phyloP scores from a whole-genome alignment of 2,329 filamentous ascomycete genomes.

The Phaeosphaeriaceae sp. region DNA sequence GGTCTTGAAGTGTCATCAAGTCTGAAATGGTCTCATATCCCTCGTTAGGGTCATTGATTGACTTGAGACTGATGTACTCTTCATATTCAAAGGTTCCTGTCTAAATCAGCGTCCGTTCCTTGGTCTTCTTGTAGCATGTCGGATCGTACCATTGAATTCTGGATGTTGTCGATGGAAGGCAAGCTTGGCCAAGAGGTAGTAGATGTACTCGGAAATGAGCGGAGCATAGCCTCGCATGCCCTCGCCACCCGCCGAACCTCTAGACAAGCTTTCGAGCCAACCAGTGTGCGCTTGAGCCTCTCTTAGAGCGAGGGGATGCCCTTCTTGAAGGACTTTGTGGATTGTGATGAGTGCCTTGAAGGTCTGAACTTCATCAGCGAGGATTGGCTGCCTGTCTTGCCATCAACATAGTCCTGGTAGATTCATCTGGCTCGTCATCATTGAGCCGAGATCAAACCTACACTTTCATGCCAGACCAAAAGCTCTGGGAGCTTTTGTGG shows the following conservation, averaged over 20 bases:
- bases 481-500: constrained; percentile 84
- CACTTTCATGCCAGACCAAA: constrained; percentile 99
- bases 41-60: constrained; percentile 98
- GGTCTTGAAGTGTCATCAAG: constrained; percentile 94
- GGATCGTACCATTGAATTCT: constrained; percentile 82
- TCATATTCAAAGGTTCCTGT: constrained; percentile 91
- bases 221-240: constrained; percentile 87
- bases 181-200: constrained; percentile 91
- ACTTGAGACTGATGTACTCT: constrained; percentile 97
- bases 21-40: constrained; percentile 96
- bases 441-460: constrained; percentile 55
- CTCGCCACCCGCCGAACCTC: constrained; percentile 77
- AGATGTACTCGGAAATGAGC: constrained; percentile 95
- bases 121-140: neutral
- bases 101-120: constrained; percentile 27
- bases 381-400: constrained; percentile 81
- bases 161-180: constrained; percentile 96
- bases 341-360: constrained; percentile 98
- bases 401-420: constrained; percentile 17
- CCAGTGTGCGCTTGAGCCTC: constrained; percentile 87
- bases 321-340: constrained; percentile 97
- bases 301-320: constrained; percentile 83
- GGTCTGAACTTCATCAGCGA: constrained; percentile 97
- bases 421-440: neutral
- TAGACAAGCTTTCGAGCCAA: constrained; percentile 92